These are phyloP conservation scores for Lasiosphaeria ovina DNA, from an alignment of 495 filamentous ascomycete species.

Conservation along the genomic window DNA sequence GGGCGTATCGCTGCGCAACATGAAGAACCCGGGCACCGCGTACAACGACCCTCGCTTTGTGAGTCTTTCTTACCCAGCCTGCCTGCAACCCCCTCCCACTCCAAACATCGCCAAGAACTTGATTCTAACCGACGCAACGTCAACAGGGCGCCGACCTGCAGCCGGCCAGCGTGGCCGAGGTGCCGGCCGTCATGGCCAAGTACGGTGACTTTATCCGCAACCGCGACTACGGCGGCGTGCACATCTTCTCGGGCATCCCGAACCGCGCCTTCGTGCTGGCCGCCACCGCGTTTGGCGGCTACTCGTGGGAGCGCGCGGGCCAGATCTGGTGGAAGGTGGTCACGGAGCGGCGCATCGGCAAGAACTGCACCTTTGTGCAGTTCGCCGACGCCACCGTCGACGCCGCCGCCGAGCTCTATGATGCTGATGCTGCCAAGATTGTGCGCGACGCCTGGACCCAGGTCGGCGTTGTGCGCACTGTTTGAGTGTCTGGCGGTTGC, in stretches of 20 bases:
- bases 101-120: not conserved
- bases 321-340: conserved; percentile 20
- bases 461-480: conserved; percentile 23
- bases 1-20: conserved; percentile 39
- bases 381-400: conserved; percentile 41
- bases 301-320: conserved; percentile 47
- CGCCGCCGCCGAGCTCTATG: conserved; percentile 35
- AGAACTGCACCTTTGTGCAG: conserved; percentile 35
- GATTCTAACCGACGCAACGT: not conserved
- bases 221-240: conserved; percentile 11
- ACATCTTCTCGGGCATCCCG: conserved; percentile 11
- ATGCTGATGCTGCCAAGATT: conserved; percentile 30
- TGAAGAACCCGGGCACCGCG: conserved; percentile 49
- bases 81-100: too few relatives aligned
- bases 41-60: conserved; percentile 44
- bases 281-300: conserved; percentile 37
- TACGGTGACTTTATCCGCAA: conserved; percentile 48
- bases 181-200: conserved; percentile 10
- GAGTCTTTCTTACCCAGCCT: conserved; percentile 10
- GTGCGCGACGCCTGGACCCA: conserved; percentile 37
- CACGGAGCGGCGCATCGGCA: not conserved
- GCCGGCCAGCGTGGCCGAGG: conserved; percentile 37
- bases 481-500: not conserved
- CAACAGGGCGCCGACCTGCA: conserved; percentile 41
- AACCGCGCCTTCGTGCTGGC: conserved; percentile 48